These are phyloP conservation scores for Tolypocladium inflatum DNA, from an alignment of 2,329 filamentous ascomycete genomes.

Conservation along the genomic window DNA sequence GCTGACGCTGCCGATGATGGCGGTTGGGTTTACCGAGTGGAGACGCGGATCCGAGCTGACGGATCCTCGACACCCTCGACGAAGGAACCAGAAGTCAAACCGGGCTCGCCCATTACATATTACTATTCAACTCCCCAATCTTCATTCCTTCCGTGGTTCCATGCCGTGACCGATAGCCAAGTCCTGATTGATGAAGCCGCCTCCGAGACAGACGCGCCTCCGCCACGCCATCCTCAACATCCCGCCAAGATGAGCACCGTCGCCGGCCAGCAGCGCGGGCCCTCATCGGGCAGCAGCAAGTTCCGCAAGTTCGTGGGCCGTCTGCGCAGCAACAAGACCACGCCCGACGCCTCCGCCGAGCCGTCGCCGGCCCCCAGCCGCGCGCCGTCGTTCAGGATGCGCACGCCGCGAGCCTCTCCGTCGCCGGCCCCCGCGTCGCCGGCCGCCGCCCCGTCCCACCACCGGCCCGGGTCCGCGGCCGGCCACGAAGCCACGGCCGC, in stretches of 20 bases:
- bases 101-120: neutral
- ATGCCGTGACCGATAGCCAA: neutral
- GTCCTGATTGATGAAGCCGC: neutral
- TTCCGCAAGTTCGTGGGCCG: slow-evolving; percentile 8
- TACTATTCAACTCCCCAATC: neutral
- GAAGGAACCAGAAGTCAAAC: neutral
- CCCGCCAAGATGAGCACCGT: neutral
- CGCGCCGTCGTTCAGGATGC: neutral
- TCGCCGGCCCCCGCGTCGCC: too few relatives aligned
- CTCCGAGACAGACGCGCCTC: neutral
- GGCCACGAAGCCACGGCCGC: slow-evolving; percentile 4
- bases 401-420: neutral
- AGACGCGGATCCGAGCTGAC: neutral
- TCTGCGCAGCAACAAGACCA: slow-evolving; percentile 4
- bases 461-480: neutral
- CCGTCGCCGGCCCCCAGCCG: neutral
- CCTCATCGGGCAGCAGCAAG: neutral
- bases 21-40: neutral
- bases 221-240: neutral
- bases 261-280: neutral
- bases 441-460: neutral
- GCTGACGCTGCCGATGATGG: neutral
- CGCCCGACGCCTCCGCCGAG: neutral
- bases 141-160: neutral
- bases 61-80: neutral